Evolutionary conservation across 306 rosid species (phyloP).

Genomic region (Acacia melanoxylon): DNA sequence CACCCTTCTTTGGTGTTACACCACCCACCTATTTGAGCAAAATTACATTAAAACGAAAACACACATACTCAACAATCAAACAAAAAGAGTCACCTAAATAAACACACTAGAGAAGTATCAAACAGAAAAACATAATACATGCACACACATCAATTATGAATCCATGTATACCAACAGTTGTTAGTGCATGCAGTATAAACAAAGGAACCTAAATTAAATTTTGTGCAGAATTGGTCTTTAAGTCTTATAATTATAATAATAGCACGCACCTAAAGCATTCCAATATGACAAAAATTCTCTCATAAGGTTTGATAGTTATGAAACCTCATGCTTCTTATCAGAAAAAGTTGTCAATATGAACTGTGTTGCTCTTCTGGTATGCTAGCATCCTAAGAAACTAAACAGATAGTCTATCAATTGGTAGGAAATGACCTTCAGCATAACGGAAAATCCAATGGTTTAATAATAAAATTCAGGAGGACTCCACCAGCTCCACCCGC

Average conservation of each 20-base stretch:
- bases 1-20: conserved; percentile 98
- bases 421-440: background rate
- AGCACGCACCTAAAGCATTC: background rate
- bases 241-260: background rate
- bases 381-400: background rate
- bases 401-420: background rate
- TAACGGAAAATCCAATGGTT: background rate
- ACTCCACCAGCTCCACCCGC: background rate
- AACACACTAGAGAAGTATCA: background rate
- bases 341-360: background rate
- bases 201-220: background rate
- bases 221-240: background rate
- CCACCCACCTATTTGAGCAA: conserved; percentile 72
- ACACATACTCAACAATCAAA: background rate
- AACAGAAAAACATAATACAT: background rate
- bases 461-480: conserved; percentile 2
- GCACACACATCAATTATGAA: background rate
- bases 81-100: background rate
- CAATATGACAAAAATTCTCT: background rate
- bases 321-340: background rate
- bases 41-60: background rate
- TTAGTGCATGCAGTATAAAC: background rate
- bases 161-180: background rate
- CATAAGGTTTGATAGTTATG: background rate
- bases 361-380: background rate